A percentile compares a stretch with the other conserved stretches of the same genome.
These are phyloP conservation scores for Sporothrix humicola DNA, from an alignment of 2,329 filamentous ascomycete species.

Conservation along the genomic window DNA sequence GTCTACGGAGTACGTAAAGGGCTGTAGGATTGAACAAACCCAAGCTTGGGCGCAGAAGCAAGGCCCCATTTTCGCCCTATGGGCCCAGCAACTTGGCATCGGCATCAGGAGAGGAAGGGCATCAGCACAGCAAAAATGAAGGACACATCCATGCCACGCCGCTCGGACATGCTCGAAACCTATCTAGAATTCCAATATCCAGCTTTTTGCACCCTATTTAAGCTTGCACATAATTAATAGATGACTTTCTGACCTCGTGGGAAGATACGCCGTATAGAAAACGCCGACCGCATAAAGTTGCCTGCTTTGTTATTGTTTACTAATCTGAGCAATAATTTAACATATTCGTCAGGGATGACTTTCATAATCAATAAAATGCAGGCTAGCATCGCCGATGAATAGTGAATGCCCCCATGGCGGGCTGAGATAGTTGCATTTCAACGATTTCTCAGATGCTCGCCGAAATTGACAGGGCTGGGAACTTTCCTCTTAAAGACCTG, in stretches of 20 bases:
- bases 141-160: neutral
- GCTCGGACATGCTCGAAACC: neutral
- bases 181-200: neutral
- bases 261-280: neutral
- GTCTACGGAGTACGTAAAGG: neutral
- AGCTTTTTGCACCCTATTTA: neutral
- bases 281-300: neutral
- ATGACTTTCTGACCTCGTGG: neutral
- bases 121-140: neutral
- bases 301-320: slow-evolving; percentile 11
- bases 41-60: neutral
- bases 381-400: neutral
- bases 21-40: neutral
- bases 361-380: too few relatives aligned
- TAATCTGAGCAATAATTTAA: neutral
- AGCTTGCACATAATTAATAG: too few relatives aligned
- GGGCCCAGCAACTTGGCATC: neutral
- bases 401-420: neutral
- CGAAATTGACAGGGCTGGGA: neutral
- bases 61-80: slow-evolving; percentile 2
- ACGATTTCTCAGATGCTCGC: too few relatives aligned
- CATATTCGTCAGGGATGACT: neutral
- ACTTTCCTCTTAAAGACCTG: too few relatives aligned
- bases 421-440: neutral
- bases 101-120: neutral